Percentiles rank a stretch among this genome's conserved stretches.
Conservation (phyloP, 2,329 filamentous ascomycete species). For the Waltergamsia citrina region DNA sequence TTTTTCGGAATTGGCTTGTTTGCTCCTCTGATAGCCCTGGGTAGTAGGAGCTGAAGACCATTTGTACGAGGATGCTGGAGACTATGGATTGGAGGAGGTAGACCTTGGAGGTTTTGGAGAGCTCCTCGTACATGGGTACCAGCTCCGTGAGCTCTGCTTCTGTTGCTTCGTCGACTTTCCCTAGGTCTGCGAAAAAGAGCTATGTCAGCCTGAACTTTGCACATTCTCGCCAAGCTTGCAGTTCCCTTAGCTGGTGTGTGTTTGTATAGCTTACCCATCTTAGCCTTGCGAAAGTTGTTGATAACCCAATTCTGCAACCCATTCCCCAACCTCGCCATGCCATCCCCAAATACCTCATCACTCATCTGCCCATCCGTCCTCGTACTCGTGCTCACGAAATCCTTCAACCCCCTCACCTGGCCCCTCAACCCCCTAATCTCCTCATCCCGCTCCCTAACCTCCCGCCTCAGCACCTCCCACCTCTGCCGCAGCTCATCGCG, state of each 20-base stretch:
- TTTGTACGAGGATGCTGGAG: slow-evolving; percentile 49
- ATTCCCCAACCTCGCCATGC: slow-evolving; percentile 53
- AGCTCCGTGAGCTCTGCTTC: slow-evolving; percentile 33
- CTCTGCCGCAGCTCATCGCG: slow-evolving; percentile 38
- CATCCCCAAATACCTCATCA: slow-evolving; percentile 57
- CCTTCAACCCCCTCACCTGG: slow-evolving; percentile 60
- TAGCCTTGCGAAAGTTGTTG: slow-evolving; percentile 55
- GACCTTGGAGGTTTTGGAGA: slow-evolving; percentile 38
- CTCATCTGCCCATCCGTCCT: slow-evolving; percentile 50
- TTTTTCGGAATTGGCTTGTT: slow-evolving; percentile 35
- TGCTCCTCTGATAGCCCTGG: slow-evolving; percentile 50
- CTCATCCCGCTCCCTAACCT: slow-evolving; percentile 41
- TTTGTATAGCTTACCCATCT: no score
- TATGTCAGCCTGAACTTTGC: no score
- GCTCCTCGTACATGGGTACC: slow-evolving; percentile 45
- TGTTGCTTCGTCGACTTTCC: slow-evolving; percentile 27
- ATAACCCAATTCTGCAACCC: slow-evolving; percentile 69
- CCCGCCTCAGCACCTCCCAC: slow-evolving; percentile 34
- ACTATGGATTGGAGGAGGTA: slow-evolving; percentile 55
- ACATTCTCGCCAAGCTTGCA: no score
- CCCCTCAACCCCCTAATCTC: slow-evolving; percentile 43
- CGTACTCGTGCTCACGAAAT: slow-evolving; percentile 60
- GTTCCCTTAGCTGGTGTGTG: no score
- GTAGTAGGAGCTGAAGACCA: slow-evolving; percentile 53
- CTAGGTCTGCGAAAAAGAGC: no score